Percentiles rank a stretch among this genome's conserved stretches.
These are phyloP conservation scores for Fragilaria radians DNA, from an alignment of 108 stramenopile genomes.

Conservation along the genomic window DNA sequence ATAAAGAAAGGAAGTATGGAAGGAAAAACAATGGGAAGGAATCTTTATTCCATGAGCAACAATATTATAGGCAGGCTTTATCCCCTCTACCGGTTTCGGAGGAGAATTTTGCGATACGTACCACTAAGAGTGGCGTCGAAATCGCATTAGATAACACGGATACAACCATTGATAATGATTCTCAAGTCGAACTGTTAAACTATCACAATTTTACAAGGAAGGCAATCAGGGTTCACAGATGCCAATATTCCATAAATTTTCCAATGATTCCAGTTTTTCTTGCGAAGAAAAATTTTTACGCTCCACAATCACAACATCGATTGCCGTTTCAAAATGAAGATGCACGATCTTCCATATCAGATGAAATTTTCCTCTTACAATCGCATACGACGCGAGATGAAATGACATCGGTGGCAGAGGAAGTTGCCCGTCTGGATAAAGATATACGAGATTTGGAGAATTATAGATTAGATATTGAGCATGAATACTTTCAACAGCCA, in stretches of 20 bases:
- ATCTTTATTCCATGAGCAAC: too few species aligned
- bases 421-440: conserved; percentile 20
- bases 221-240: conserved; percentile 12
- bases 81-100: background rate
- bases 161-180: background rate
- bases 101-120: background rate
- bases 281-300: background rate
- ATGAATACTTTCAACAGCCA: conserved; percentile 7
- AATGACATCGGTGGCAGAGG: conserved; percentile 26
- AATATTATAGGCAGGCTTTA: too few species aligned
- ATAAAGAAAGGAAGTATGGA: too few species aligned
- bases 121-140: background rate
- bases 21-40: too few species aligned
- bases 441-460: conserved; percentile 40
- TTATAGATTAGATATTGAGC: conserved; percentile 22
- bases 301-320: conserved; percentile 6
- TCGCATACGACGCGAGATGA: conserved; percentile 25
- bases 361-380: conserved; percentile 24
- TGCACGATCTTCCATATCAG: conserved; percentile 9
- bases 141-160: background rate
- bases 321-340: background rate
- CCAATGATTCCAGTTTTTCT: background rate
- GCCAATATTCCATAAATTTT: conserved; percentile 25
- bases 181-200: background rate
- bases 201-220: conserved; percentile 13